Evolutionary conservation across 202 grass and related monocot species (phyloP).

Genomic region (Digitaria exilis): DNA sequence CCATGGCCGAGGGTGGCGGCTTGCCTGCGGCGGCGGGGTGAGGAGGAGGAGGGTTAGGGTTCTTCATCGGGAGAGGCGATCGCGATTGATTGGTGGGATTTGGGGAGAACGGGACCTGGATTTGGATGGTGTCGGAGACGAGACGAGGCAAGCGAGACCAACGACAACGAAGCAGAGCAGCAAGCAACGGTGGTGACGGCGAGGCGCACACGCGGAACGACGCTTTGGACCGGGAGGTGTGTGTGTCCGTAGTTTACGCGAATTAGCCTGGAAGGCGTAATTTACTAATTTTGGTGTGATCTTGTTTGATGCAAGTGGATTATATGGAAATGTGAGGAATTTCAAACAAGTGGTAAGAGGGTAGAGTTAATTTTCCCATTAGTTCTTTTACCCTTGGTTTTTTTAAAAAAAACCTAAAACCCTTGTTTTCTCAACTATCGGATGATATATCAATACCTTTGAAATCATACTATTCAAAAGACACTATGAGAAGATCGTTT

Average conservation of each 20-base stretch:
- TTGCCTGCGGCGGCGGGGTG: constrained; percentile 29
- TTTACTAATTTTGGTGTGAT: neutral
- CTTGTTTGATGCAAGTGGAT: neutral
- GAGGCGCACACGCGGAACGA: neutral
- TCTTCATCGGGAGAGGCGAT: constrained; percentile 56
- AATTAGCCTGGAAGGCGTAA: neutral
- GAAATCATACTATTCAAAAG: no score
- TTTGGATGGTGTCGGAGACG: constrained; percentile 8
- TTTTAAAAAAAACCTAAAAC: no score
- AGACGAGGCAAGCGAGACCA: neutral
- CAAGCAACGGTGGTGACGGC: neutral
- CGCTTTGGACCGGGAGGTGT: neutral
- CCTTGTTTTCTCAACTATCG: no score
- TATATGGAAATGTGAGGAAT: no score
- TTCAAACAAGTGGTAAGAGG: no score
- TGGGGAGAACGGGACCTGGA: neutral
- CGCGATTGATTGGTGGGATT: constrained; percentile 6
- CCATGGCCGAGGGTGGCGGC: constrained; percentile 21
- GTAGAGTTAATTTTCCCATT: no score
- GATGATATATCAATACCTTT: no score
- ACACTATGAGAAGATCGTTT: no score
- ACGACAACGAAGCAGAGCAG: neutral
- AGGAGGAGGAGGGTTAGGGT: constrained; percentile 49
- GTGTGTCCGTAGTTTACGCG: neutral
- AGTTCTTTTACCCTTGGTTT: no score